Evolutionary conservation across 2,329 filamentous ascomycete species (phyloP).

Genomic region (Tetracladium maxilliforme): DNA sequence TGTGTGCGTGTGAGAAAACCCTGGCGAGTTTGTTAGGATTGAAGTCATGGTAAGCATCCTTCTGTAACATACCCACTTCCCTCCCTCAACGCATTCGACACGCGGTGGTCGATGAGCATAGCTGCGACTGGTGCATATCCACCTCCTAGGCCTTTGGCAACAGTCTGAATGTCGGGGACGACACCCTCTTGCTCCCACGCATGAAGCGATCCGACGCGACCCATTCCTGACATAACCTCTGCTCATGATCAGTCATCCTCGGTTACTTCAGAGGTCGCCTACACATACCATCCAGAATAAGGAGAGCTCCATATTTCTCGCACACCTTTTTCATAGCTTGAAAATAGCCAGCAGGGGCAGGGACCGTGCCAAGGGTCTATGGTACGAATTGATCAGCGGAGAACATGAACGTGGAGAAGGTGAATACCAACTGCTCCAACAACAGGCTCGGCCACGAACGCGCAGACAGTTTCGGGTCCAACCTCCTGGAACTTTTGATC

Average conservation of each 20-base stretch:
- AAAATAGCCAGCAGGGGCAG: constrained; percentile 53
- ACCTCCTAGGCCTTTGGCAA: constrained; percentile 52
- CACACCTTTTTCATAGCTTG: constrained; percentile 53
- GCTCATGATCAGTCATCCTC: constrained; percentile 1
- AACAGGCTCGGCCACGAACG: constrained; percentile 53
- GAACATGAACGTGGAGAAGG: too few species aligned
- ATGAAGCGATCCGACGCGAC: constrained; percentile 35
- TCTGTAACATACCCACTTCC: constrained; percentile 1
- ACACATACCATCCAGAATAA: constrained; percentile 74
- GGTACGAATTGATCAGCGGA: too few species aligned
- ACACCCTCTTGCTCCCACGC: constrained; percentile 36
- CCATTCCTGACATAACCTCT: constrained; percentile 53
- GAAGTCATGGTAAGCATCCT: not conserved
- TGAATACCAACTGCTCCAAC: constrained; percentile 55
- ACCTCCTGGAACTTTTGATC: constrained; percentile 45
- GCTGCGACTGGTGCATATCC: constrained; percentile 49
- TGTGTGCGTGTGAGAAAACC: constrained; percentile 42
- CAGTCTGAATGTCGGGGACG: constrained; percentile 51
- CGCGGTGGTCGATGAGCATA: constrained; percentile 33
- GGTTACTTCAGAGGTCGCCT: constrained; percentile 3
- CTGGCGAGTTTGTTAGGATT: constrained; percentile 11
- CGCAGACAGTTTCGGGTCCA: constrained; percentile 47
- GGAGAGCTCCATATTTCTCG: constrained; percentile 52
- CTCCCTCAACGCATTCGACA: constrained; percentile 29
- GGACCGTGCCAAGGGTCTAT: constrained; percentile 57